phyloP scores from a whole-genome alignment of 169 alveolate genomes.

The Plasmodium falciparum region DNA sequence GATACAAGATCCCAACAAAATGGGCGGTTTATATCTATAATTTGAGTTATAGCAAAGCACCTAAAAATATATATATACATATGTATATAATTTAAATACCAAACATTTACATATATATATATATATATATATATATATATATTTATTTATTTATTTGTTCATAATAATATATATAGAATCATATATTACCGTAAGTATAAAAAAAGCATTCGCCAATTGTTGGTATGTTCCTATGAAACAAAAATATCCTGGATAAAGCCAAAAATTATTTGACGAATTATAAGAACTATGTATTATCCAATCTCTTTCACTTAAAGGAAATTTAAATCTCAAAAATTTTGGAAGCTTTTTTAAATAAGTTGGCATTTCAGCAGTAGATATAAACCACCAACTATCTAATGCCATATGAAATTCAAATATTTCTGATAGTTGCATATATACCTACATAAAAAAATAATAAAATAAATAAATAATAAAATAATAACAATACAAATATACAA shows the following conservation, averaged over 20 bases:
- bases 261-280: conserved; percentile 75
- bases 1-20: conserved; percentile 73
- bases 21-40: conserved; percentile 70
- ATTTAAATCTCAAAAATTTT: conserved; percentile 81
- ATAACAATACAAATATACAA: no score
- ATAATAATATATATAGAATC: not conserved
- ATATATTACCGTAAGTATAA: conserved; percentile 78
- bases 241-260: conserved; percentile 86
- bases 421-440: conserved; percentile 83
- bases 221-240: conserved; percentile 84
- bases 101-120: conserved; percentile 36
- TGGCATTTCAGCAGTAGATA: conserved; percentile 80
- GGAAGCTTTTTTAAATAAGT: conserved; percentile 64
- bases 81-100: conserved; percentile 13
- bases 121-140: not conserved
- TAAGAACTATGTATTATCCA: conserved; percentile 77
- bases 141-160: no score
- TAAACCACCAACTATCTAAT: conserved; percentile 88
- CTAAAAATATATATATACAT: conserved; percentile 18
- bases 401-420: conserved; percentile 85
- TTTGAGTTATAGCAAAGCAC: conserved; percentile 56
- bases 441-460: conserved; percentile 19
- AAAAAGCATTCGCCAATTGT: conserved; percentile 83
- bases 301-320: conserved; percentile 76
- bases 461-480: conserved; percentile 17